Conservation (phyloP, 768 basidiomycete species). For the Boletus rex-veris region DNA sequence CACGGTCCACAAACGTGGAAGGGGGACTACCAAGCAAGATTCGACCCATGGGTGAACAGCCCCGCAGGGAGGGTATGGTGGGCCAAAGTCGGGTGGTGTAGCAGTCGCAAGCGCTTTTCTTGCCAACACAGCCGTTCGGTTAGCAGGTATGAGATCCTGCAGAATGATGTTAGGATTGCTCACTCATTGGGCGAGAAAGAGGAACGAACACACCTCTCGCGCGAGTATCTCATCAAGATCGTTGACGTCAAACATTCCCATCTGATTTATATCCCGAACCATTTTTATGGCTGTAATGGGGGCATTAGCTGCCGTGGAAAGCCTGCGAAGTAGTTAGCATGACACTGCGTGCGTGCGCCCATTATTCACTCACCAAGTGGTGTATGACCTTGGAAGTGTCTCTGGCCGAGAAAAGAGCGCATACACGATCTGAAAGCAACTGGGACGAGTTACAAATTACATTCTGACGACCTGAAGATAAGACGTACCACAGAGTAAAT, state of each 20-base stretch:
- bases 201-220: conserved; percentile 38
- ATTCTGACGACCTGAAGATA: neutral
- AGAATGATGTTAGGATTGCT: conserved; percentile 4
- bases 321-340: conserved; percentile 46
- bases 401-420: conserved; percentile 75
- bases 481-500: conserved; percentile 66
- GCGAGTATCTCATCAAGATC: conserved; percentile 54
- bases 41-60: conserved; percentile 75
- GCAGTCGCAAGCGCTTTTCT: conserved; percentile 38
- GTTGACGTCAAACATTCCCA: conserved; percentile 51
- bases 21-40: conserved; percentile 44
- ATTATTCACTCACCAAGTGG: conserved; percentile 51
- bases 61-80: conserved; percentile 57
- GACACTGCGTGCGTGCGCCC: neutral
- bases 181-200: neutral
- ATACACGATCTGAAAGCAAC: conserved; percentile 86
- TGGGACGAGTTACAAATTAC: conserved; percentile 22
- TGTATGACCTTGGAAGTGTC: conserved; percentile 78
- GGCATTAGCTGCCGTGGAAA: conserved; percentile 63
- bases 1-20: conserved; percentile 68
- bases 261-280: conserved; percentile 57
- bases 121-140: conserved; percentile 45
- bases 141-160: conserved; percentile 53
- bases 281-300: conserved; percentile 56
- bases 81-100: conserved; percentile 42